A percentile compares a stretch with the other conserved stretches of the same genome.
These are phyloP conservation scores for Fomitopsis schrenkii DNA, from an alignment of 1,284 basidiomycete genomes.

Conservation along the genomic window DNA sequence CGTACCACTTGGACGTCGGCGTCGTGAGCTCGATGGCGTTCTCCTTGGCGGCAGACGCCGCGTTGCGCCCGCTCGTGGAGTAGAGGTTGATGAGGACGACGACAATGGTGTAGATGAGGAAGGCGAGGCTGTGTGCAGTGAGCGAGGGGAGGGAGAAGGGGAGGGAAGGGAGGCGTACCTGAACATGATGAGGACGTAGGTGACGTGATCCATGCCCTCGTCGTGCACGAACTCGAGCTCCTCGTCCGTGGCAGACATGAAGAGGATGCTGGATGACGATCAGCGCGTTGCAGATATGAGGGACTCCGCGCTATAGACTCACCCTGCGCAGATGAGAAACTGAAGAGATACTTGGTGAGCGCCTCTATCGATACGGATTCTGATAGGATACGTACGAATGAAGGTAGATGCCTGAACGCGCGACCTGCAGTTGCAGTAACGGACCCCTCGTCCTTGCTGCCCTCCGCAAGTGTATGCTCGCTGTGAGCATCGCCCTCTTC, in stretches of 20 bases:
- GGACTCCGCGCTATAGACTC: neutral
- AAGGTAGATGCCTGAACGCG: constrained; percentile 81
- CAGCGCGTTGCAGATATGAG: neutral
- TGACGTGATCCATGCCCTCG: constrained; percentile 82
- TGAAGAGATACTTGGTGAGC: neutral
- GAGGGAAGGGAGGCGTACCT: constrained; percentile 42
- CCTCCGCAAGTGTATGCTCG: constrained; percentile 61
- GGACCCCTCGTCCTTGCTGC: constrained; percentile 12
- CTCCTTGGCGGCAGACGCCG: constrained; percentile 21
- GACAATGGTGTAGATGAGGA: constrained; percentile 73
- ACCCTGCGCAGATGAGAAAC: constrained; percentile 9
- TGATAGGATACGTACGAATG: constrained; percentile 61
- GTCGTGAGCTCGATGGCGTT: constrained; percentile 29
- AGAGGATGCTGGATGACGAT: constrained; percentile 49
- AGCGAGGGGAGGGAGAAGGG: neutral
- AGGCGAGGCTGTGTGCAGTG: constrained; percentile 55
- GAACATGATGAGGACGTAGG: constrained; percentile 82
- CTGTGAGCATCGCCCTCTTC: constrained; percentile 47
- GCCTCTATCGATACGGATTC: neutral
- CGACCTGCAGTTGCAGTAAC: constrained; percentile 36
- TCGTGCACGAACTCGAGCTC: constrained; percentile 70
- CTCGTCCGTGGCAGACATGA: constrained; percentile 92
- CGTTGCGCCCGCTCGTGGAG: constrained; percentile 58
- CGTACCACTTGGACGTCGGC: constrained; percentile 26
- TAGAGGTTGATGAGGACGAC: constrained; percentile 56